Evolutionary conservation across 495 filamentous ascomycete species (phyloP).

Genomic region (Wilcoxina mikolae): DNA sequence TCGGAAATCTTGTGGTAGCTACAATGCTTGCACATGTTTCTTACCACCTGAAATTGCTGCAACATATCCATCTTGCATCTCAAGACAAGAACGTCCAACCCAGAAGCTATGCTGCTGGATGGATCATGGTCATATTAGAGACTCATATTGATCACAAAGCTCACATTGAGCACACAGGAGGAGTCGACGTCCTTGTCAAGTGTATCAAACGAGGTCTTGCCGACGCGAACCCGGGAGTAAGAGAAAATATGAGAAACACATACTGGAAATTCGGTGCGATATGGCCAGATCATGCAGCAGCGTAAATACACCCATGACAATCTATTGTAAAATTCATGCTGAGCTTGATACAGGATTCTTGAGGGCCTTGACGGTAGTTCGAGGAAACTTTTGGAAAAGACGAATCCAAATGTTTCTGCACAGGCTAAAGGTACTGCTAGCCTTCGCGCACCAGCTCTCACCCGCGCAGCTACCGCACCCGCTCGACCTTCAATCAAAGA

Average conservation of each 20-base stretch:
- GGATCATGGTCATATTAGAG: slow-evolving; percentile 67
- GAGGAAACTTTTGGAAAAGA: slow-evolving; percentile 57
- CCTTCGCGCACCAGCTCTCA: slow-evolving; percentile 32
- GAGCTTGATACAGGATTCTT: slow-evolving; percentile 43
- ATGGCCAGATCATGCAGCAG: slow-evolving; percentile 65
- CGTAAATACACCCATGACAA: slow-evolving; percentile 38
- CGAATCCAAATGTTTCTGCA: slow-evolving; percentile 57
- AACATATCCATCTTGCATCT: slow-evolving; percentile 62
- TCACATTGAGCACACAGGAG: slow-evolving; percentile 68
- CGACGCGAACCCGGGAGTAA: slow-evolving; percentile 75
- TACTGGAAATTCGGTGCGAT: slow-evolving; percentile 68
- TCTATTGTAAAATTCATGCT: slow-evolving; percentile 8
- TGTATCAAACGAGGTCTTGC: slow-evolving; percentile 70
- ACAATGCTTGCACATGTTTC: slow-evolving; percentile 61
- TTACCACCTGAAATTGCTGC: slow-evolving; percentile 62
- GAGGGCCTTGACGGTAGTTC: slow-evolving; percentile 57
- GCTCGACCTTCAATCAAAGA: slow-evolving; percentile 51
- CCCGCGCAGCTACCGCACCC: slow-evolving; percentile 34
- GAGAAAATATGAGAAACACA: slow-evolving; percentile 65
- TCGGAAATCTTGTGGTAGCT: slow-evolving; percentile 61
- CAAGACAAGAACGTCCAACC: slow-evolving; percentile 87
- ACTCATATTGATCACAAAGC: slow-evolving; percentile 66
- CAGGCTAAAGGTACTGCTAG: slow-evolving; percentile 38
- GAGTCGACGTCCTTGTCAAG: slow-evolving; percentile 69
- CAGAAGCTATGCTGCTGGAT: slow-evolving; percentile 60